Evolutionary conservation across 495 filamentous ascomycete genomes (phyloP).

Genomic region (Lepidopterella palustris): DNA sequence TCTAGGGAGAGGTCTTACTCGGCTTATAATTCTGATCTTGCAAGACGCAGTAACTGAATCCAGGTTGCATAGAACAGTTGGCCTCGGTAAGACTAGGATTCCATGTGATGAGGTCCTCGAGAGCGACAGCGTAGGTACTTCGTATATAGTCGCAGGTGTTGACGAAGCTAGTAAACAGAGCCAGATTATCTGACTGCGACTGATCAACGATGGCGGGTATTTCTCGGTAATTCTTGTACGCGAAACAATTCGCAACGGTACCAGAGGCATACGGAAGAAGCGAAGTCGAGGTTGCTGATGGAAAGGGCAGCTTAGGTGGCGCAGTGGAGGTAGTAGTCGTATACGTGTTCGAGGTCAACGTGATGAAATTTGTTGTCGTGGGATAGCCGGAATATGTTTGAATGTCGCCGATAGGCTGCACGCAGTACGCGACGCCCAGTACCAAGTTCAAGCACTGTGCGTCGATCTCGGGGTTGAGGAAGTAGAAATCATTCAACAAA

Average conservation of each 20-base stretch:
- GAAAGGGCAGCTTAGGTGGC: not conserved
- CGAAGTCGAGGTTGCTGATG: not conserved
- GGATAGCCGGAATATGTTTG: conserved; percentile 19
- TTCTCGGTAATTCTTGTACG: not conserved
- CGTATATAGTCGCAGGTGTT: not conserved
- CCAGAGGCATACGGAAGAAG: not conserved
- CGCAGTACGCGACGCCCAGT: conserved; percentile 21
- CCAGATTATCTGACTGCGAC: not conserved
- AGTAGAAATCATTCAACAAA: conserved; percentile 19
- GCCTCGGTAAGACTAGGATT: not conserved
- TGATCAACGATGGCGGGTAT: not conserved
- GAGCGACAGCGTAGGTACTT: not conserved
- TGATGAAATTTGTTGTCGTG: not conserved
- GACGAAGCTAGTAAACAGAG: not conserved
- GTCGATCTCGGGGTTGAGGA: conserved; percentile 23
- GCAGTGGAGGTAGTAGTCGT: not conserved
- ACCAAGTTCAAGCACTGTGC: conserved; percentile 16
- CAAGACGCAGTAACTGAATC: not conserved
- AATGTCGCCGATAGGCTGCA: conserved; percentile 23
- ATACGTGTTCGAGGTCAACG: not conserved
- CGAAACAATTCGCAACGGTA: not conserved
- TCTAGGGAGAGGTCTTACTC: too few relatives aligned
- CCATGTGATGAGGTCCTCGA: not conserved
- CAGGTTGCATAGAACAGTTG: not conserved
- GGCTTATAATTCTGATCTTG: too few relatives aligned